These are phyloP conservation scores for Pneumocystis sp. DNA, from an alignment of 1,139 yeast genomes.

Conservation along the genomic window DNA sequence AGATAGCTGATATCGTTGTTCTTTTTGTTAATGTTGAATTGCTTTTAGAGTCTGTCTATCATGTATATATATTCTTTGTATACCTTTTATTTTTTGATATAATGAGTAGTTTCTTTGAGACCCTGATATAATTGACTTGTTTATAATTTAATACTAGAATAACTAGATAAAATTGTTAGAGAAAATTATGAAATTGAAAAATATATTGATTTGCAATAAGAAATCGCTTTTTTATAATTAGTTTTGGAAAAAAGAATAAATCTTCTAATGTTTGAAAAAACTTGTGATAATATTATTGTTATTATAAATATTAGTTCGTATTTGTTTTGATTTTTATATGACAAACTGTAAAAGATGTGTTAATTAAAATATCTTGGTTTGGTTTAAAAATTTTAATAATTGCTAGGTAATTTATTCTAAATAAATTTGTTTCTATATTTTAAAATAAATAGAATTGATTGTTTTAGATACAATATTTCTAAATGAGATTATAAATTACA, in stretches of 20 bases:
- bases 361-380: not conserved
- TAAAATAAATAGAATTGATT: not conserved
- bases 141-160: conserved; percentile 49
- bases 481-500: too few relatives aligned
- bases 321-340: not conserved
- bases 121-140: conserved; percentile 64
- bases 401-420: not conserved
- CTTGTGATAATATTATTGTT: not conserved
- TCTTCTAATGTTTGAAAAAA: conserved; percentile 61
- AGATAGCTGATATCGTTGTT: conserved; percentile 83
- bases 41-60: conserved; percentile 84
- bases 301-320: not conserved
- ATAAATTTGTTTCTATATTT: too few relatives aligned
- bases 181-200: conserved; percentile 84
- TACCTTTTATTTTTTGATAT: not conserved
- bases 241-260: conserved; percentile 81
- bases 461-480: too few relatives aligned
- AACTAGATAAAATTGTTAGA: conserved; percentile 77
- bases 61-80: conserved; percentile 19
- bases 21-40: conserved; percentile 85
- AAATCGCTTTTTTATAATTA: conserved; percentile 72
- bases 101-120: conserved; percentile 61
- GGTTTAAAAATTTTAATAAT: not conserved
- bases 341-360: not conserved
- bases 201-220: conserved; percentile 84